Percentiles rank a stretch among this genome's conserved stretches.
Evolutionary conservation across 2,329 filamentous ascomycete species (phyloP).

Genomic region (Sporothrix curviconia): DNA sequence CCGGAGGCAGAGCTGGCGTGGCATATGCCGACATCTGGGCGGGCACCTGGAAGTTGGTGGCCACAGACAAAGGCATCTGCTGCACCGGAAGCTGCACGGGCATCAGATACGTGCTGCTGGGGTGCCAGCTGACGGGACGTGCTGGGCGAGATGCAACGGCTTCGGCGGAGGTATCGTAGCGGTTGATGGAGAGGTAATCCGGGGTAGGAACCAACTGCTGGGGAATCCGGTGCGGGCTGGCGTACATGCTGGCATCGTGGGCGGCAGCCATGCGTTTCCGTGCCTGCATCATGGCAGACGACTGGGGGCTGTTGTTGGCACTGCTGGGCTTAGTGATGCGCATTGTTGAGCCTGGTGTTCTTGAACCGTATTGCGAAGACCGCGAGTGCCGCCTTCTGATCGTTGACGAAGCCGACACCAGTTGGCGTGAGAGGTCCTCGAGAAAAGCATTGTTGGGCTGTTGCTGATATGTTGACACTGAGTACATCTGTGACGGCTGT

Average conservation of each 20-base stretch:
- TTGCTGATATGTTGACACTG: slow-evolving; percentile 20
- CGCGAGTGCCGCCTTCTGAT: slow-evolving; percentile 40
- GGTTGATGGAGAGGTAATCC: slow-evolving; percentile 1
- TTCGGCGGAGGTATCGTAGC: neutral
- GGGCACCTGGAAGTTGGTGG: slow-evolving; percentile 8
- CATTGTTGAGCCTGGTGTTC: slow-evolving; percentile 41
- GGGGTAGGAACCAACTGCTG: slow-evolving; percentile 3
- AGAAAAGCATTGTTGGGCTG: slow-evolving; percentile 36
- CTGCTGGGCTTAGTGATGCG: slow-evolving; percentile 55
- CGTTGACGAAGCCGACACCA: slow-evolving; percentile 38
- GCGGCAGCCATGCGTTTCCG: slow-evolving; percentile 54
- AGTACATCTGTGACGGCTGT: neutral
- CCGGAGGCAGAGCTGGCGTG: neutral
- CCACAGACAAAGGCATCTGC: slow-evolving; percentile 21
- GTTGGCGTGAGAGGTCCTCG: slow-evolving; percentile 48
- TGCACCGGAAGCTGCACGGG: slow-evolving; percentile 22
- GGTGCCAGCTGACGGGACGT: slow-evolving; percentile 72
- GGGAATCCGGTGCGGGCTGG: slow-evolving; percentile 4
- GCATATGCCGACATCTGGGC: neutral
- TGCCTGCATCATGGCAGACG: slow-evolving; percentile 36
- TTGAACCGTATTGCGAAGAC: slow-evolving; percentile 41
- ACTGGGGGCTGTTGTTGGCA: slow-evolving; percentile 61
- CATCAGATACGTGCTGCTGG: slow-evolving; percentile 44
- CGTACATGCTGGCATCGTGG: slow-evolving; percentile 21
- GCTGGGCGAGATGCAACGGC: slow-evolving; percentile 24